Evolutionary conservation across 208 protist genomes (phyloP), one percentile per base, ranked within the genome.

Genomic region (Trypanosoma scelopori): DNA sequence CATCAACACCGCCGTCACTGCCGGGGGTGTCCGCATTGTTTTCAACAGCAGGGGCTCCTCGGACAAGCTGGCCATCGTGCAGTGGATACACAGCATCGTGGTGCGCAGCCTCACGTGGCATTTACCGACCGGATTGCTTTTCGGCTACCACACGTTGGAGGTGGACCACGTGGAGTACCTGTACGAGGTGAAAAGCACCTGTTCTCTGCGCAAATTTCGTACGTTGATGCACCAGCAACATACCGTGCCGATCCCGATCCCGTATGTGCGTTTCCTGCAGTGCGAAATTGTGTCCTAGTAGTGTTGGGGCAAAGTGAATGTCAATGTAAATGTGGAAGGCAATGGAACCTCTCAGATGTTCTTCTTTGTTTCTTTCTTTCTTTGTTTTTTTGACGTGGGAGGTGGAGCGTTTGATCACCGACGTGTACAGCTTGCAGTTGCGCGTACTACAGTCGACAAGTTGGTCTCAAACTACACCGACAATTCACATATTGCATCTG

Each of bases 151-250:
- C 1, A 52, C 48, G 35, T 46, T 93, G 30, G 84, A 93, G 9
- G 79, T 93, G n/a, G 85, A 89, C 28, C 88, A 83, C 59, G 64
- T 93, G 2, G 85, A 93, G 69, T 92, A 93, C 59, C 58, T 93
- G 20, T 95, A 92, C 62, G 65, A 76, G 35, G 63, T 88, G 32
- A 92, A 92, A 69, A 82, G 76, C 22, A 78, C 68, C 2, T 92
- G 87, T 61, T 81, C 67, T 16, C 39, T 76, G 25, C 59, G 76
- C 0, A 80, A 71, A 11, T 89, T 82, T 47, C 63, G 62, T 9
- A 58, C 82, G 37, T 63, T 95, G 25, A 60, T 71, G 72, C 89
- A 92, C 69, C 82, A 92, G 60, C 76, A 76, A 5, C 66, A 79
- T 22, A 68, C 58, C 13, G 27, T 71, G 18, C 89, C 89, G n/a